A percentile compares a stretch with the other conserved stretches of the same genome.
Conservation (phyloP, 1,284 basidiomycete genomes). For the Rhodotorula sp. region DNA sequence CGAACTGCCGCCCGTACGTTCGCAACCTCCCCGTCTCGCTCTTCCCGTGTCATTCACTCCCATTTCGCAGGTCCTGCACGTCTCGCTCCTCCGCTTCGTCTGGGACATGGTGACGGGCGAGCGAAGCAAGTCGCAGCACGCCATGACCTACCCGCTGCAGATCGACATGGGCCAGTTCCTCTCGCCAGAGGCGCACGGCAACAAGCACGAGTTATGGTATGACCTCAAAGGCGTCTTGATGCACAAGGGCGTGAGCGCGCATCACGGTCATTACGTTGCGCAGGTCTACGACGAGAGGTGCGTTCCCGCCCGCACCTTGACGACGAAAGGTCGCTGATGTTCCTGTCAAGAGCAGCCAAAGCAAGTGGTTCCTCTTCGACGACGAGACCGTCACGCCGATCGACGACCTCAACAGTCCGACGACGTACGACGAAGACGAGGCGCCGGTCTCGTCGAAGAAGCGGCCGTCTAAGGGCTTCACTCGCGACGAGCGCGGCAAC, state of each 20-base stretch:
- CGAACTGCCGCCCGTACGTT: conserved; percentile 67
- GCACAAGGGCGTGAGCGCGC: conserved; percentile 81
- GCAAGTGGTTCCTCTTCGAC: conserved; percentile 85
- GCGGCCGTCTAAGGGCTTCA: conserved; percentile 18
- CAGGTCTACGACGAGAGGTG: conserved; percentile 77
- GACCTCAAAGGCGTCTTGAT: conserved; percentile 76
- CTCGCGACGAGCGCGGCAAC: conserved; percentile 5
- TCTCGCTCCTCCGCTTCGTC: conserved; percentile 83
- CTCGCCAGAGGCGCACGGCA: conserved; percentile 23
- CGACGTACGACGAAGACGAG: conserved; percentile 32
- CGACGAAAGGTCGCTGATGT: conserved; percentile 5
- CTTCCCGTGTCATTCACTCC: background rate
- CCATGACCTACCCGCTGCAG: conserved; percentile 67
- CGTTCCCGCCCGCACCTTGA: conserved; percentile 44
- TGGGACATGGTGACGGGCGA: conserved; percentile 58
- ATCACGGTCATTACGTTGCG: conserved; percentile 88
- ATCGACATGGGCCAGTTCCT: conserved; percentile 73
- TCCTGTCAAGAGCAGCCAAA: conserved; percentile 53
- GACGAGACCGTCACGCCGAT: conserved; percentile 60
- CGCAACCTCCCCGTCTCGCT: background rate
- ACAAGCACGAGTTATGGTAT: conserved; percentile 55
- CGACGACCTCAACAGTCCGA: conserved; percentile 40
- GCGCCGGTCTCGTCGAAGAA: conserved; percentile 35
- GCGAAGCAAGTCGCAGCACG: conserved; percentile 72
- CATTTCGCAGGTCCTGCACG: conserved; percentile 61